Conservation (phyloP, 1,284 basidiomycete genomes). For the Wallemia hederae region DNA sequence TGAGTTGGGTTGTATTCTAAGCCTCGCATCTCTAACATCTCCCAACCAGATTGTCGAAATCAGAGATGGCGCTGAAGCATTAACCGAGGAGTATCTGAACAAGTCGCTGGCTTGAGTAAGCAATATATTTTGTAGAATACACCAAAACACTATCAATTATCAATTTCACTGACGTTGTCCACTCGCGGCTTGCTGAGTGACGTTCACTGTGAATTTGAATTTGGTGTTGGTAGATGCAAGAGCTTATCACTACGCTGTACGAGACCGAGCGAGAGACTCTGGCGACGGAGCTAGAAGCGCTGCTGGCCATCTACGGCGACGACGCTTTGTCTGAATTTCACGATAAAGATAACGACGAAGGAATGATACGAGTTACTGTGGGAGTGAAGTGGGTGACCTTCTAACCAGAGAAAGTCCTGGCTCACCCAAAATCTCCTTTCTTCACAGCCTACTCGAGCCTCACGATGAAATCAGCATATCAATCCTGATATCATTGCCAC, state of each 20-base stretch:
- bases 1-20: constrained; percentile 16
- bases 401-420: constrained; percentile 6
- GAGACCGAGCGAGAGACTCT: not conserved
- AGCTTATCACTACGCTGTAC: not conserved
- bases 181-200: too few relatives aligned
- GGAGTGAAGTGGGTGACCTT: constrained; percentile 16
- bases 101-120: constrained; percentile 23
- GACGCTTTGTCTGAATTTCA: constrained; percentile 10
- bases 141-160: not conserved
- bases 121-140: too few relatives aligned
- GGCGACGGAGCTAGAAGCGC: constrained; percentile 17
- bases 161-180: not conserved
- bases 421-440: constrained; percentile 28
- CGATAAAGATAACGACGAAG: constrained; percentile 12
- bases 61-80: constrained; percentile 42
- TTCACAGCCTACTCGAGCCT: constrained; percentile 13
- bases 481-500: constrained; percentile 41
- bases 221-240: too few relatives aligned
- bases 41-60: constrained; percentile 34
- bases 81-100: constrained; percentile 42
- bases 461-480: constrained; percentile 26
- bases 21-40: constrained; percentile 19
- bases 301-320: constrained; percentile 57
- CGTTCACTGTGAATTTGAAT: too few relatives aligned
- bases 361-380: constrained; percentile 32